phyloP scores from a whole-genome alignment of 495 filamentous ascomycete genomes.

The Terfezia boudieri region DNA sequence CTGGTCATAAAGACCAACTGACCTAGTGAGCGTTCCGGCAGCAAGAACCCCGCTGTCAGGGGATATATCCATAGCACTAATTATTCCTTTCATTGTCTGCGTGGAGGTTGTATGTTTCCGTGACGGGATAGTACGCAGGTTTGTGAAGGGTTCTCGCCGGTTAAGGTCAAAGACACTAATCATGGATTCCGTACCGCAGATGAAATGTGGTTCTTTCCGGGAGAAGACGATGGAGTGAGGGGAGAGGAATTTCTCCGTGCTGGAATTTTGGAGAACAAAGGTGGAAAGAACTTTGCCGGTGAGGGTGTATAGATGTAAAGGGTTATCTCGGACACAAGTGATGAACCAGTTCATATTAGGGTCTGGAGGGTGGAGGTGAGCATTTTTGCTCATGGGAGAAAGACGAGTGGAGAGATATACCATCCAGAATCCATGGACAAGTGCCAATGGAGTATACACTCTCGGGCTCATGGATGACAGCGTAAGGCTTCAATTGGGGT shows the following conservation, averaged over 20 bases:
- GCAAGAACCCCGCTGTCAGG: slow-evolving; percentile 33
- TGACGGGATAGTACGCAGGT: slow-evolving; percentile 53
- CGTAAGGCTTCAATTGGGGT: slow-evolving; percentile 38
- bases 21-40: slow-evolving; percentile 59
- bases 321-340: slow-evolving; percentile 42
- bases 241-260: slow-evolving; percentile 55
- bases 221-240: slow-evolving; percentile 55
- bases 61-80: slow-evolving; percentile 37
- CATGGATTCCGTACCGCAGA: slow-evolving; percentile 51
- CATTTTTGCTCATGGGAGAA: not conserved
- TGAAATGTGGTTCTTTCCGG: slow-evolving; percentile 32
- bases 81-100: slow-evolving; percentile 62
- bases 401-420: slow-evolving; percentile 9
- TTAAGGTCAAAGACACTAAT: slow-evolving; percentile 61
- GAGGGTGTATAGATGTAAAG: slow-evolving; percentile 41
- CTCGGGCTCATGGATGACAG: slow-evolving; percentile 36
- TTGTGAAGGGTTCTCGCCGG: slow-evolving; percentile 38
- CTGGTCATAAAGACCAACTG: slow-evolving; percentile 54
- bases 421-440: slow-evolving; percentile 29
- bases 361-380: slow-evolving; percentile 35
- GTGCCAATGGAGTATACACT: slow-evolving; percentile 47
- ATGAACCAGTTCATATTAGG: slow-evolving; percentile 46
- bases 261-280: slow-evolving; percentile 12
- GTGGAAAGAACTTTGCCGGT: slow-evolving; percentile 11
- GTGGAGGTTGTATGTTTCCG: slow-evolving; percentile 44